Conservation (phyloP, 1,284 basidiomycete genomes). For the Tylopilus orsonianus region DNA sequence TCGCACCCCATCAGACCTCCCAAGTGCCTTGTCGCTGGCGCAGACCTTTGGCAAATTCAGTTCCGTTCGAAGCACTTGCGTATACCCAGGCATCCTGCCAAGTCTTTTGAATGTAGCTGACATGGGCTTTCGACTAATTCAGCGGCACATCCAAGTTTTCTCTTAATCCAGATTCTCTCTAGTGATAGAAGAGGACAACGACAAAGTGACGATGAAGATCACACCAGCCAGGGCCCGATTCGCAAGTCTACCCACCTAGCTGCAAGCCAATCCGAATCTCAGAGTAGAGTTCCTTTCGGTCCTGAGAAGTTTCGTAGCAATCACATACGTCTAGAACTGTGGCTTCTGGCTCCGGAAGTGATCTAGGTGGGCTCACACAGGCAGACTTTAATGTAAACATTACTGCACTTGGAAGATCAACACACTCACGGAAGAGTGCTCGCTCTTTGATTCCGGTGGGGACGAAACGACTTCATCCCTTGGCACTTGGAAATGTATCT, state of each 20-base stretch:
- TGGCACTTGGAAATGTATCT: conserved; percentile 57
- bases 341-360: conserved; percentile 42
- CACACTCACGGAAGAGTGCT: conserved; percentile 38
- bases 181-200: conserved; percentile 30
- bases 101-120: too few species aligned
- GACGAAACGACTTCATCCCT: conserved; percentile 58
- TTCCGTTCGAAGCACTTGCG: too few species aligned
- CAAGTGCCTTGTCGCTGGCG: too few species aligned
- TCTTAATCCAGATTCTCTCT: conserved; percentile 11
- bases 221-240: conserved; percentile 17
- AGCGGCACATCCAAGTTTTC: conserved; percentile 10
- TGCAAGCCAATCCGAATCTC: conserved; percentile 13
- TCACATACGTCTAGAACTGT: conserved; percentile 31
- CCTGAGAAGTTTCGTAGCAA: conserved; percentile 53
- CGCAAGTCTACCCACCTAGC: conserved; percentile 31
- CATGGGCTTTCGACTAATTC: too few species aligned
- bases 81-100: too few species aligned
- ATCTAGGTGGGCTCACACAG: conserved; percentile 37
- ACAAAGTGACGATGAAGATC: conserved; percentile 34
- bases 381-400: conserved; percentile 37
- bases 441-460: conserved; percentile 51
- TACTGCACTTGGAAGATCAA: conserved; percentile 33
- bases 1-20: too few species aligned
- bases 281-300: conserved; percentile 54
- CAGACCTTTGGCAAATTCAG: too few species aligned